phyloP scores from a whole-genome alignment of 148 eudicot species.

The Polygonum maritimum region DNA sequence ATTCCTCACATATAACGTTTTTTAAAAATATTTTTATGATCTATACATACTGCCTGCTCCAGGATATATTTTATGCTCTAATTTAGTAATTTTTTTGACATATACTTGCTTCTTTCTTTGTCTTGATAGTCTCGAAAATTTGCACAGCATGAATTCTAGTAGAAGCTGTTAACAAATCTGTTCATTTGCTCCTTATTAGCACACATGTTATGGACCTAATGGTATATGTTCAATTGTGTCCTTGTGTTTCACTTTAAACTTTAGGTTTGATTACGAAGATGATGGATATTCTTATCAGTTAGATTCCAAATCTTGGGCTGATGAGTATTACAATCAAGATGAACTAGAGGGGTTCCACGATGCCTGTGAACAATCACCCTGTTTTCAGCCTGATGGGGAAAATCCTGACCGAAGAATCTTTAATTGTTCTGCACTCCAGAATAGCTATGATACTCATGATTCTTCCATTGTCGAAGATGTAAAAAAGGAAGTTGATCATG shows the following conservation, averaged over 20 bases:
- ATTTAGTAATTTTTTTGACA: neutral
- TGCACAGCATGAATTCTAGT: neutral
- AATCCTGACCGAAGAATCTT: constrained; percentile 30
- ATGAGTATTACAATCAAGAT: constrained; percentile 38
- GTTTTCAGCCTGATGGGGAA: constrained; percentile 50
- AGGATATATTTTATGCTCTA: neutral
- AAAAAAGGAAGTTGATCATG: constrained; percentile 33
- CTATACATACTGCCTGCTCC: neutral
- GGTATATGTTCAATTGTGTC: neutral
- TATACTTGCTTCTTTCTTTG: neutral
- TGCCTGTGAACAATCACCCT: constrained; percentile 32
- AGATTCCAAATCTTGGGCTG: constrained; percentile 26
- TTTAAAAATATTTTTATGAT: neutral
- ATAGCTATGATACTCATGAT: constrained; percentile 35
- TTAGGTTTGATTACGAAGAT: constrained; percentile 59
- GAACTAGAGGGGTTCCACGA: constrained; percentile 33
- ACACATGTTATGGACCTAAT: neutral
- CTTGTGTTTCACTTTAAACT: constrained; percentile 18
- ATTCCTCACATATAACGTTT: neutral
- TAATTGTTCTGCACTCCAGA: constrained; percentile 35
- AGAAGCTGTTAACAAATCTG: neutral
- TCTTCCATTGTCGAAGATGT: constrained; percentile 32
- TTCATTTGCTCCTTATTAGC: neutral
- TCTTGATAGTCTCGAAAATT: neutral
- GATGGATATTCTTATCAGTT: constrained; percentile 45